Base-by-base conservation (phyloP, 106 monocot species). In the Dendrobium huoshanense region DNA sequence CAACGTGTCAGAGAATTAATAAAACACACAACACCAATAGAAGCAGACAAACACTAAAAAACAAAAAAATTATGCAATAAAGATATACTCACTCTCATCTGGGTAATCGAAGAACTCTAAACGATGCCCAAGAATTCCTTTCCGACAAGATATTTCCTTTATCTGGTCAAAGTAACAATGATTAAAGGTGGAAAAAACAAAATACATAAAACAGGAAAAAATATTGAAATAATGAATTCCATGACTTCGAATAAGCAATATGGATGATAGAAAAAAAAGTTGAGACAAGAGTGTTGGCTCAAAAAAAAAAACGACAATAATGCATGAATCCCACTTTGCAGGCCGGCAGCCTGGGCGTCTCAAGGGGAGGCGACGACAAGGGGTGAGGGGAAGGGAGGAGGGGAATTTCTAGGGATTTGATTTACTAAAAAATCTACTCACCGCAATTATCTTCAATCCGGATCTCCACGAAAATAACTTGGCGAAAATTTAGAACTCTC, bases 21-120 rank as follows among this genome's bases (percentile, higher is more conserved):
- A 37, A 37, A 70, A 70, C 31, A 64, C 20, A 37, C 4, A 70
- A 70, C 37, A 15, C 16, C 15, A 37, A 15, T 70, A 33, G 24
- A 49, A 76, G 41, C 10, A 1, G 22, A 5, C 7, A 49, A 76
- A 48, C 5, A 43, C 20, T 72, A 51, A 47, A 49, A 76, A 10
- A 29, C 49, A 76, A 7, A 6, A 6, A 49, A 9, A 44, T 20
- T 0, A 48, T 76, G 24, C 49, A 16, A 41, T 11, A 51, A 49
- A 51, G 49, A 48, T 19, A 76, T 51, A 43, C 76, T 76, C 49
- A 76, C 76, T 76, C 76, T 76, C 76, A 76, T 76, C 76, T 11
- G 76, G 76, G 19, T 76, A 76, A 76, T 76, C 76, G 9, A 48
- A 76, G 49, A 49, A 76, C 49, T 76, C 76, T 41, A 76, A 76